Evolutionary conservation across 2,329 filamentous ascomycete genomes (phyloP), one percentile per base, ranked within the genome.

Genomic region (Raffaelea ambrosiae): DNA sequence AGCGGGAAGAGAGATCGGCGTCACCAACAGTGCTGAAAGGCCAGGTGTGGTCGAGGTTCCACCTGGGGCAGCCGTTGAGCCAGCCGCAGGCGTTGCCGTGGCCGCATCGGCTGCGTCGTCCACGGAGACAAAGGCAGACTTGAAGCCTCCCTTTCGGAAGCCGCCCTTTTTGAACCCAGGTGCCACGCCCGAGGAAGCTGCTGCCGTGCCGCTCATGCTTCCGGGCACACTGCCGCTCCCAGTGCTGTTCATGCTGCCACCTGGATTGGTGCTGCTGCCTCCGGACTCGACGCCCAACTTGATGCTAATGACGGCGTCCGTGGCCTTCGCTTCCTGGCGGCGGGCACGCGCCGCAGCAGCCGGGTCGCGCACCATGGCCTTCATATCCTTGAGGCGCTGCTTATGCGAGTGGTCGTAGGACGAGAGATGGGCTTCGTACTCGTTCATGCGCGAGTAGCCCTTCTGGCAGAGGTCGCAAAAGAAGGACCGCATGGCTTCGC

Each of bases 341-440:
- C 82, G 72, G 2, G 84, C 81, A 55, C 81, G 79, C 20, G 74
- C 77, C 14, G 73, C 76, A 21, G 80, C 81, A 47, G 74, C 76
- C 2, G 85, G 81, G 55, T 88, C 83, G 55, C 83, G 81, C 29
- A 85, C 82, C 72, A 90, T 84, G 59, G 86, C 82, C 66, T 88
- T 88, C 86, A 91, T 89, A 59, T 93, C 86, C 66, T 88, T 87
- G 50, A 90, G 77, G 44, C 87, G 84, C 69, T 94, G 89, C 64
- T 89, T 90, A 67, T 98, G 93, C 58, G 87, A 86, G 67, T 98
- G 93, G 62, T 97, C 93, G 66, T 97, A 97, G 59, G 86, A 93
- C 54, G 83, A 83, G 48, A 96, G 86, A 64, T 98, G 93, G 8
- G 90, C 85, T 66, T 97, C 91, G 64, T 94, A 96, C 64, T 97